These are phyloP conservation scores for Phytophthora constricta DNA, from an alignment of 352 stramenopile genomes.

Conservation along the genomic window DNA sequence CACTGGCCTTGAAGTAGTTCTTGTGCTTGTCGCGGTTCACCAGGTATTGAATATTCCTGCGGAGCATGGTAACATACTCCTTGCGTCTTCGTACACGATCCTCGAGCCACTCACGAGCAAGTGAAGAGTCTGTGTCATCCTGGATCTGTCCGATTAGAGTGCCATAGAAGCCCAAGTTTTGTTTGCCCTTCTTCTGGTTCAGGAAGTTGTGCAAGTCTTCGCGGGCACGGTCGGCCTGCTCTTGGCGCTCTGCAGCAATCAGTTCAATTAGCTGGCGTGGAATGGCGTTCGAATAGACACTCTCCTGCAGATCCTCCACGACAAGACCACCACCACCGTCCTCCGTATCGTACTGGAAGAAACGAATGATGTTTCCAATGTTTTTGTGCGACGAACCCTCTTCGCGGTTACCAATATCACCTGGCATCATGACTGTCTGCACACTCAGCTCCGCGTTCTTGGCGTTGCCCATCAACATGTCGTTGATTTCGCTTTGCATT, in stretches of 20 bases:
- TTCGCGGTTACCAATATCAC: conserved; percentile 74
- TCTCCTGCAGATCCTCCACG: conserved; percentile 87
- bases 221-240: conserved; percentile 79
- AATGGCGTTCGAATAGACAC: conserved; percentile 78
- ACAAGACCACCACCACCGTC: conserved; percentile 80
- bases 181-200: conserved; percentile 88
- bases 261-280: conserved; percentile 83
- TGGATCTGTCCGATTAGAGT: conserved; percentile 90
- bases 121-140: conserved; percentile 79
- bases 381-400: conserved; percentile 82
- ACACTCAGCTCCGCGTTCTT: conserved; percentile 87
- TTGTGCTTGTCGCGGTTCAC: conserved; percentile 91
- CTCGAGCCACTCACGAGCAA: conserved; percentile 84
- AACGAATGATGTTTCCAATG: conserved; percentile 90
- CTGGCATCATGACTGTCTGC: conserved; percentile 89
- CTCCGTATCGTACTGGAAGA: conserved; percentile 90
- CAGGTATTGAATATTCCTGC: conserved; percentile 86
- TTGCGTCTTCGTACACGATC: conserved; percentile 77
- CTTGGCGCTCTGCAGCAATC: conserved; percentile 77
- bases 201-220: conserved; percentile 82
- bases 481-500: conserved; percentile 72
- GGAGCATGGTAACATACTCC: conserved; percentile 82
- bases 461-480: conserved; percentile 68
- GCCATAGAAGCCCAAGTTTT: conserved; percentile 84
- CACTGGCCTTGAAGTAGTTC: conserved; percentile 89